A percentile compares a stretch with the other conserved stretches of the same genome.
These are phyloP conservation scores for Groenewaldozyma auringiensis DNA, from an alignment of 1,139 yeast genomes.

Conservation along the genomic window DNA sequence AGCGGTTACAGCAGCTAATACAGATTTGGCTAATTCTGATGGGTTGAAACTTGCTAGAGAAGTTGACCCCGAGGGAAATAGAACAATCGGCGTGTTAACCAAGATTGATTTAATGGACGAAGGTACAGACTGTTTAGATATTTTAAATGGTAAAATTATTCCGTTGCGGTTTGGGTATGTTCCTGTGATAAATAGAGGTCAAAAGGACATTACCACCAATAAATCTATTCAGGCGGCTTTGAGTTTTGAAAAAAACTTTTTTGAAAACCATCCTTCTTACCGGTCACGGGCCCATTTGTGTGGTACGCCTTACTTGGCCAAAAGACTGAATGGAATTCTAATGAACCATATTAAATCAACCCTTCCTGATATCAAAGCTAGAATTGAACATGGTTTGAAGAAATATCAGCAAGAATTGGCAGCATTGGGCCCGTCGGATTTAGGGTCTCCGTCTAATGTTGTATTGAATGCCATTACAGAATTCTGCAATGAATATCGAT, in stretches of 20 bases:
- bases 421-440: conserved; percentile 61
- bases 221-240: conserved; percentile 87
- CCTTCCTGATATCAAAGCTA: conserved; percentile 87
- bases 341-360: conserved; percentile 93
- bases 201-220: conserved; percentile 80
- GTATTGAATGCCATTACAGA: conserved; percentile 88
- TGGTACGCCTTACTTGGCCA: conserved; percentile 96
- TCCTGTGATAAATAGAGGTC: conserved; percentile 97
- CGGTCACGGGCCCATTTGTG: conserved; percentile 86
- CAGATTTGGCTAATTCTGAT: conserved; percentile 96
- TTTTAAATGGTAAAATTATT: conserved; percentile 91
- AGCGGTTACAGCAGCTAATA: conserved; percentile 95
- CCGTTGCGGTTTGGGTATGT: conserved; percentile 95
- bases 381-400: conserved; percentile 82
- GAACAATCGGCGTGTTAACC: conserved; percentile 95
- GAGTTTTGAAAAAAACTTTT: conserved; percentile 67
- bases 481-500: conserved; percentile 84
- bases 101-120: conserved; percentile 97
- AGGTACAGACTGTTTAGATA: conserved; percentile 96
- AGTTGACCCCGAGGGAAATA: conserved; percentile 94
- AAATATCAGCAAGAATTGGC: conserved; percentile 77
- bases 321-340: conserved; percentile 81
- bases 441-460: conserved; percentile 83
- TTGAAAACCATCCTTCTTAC: conserved; percentile 89
- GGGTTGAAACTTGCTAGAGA: conserved; percentile 95